phyloP scores from a whole-genome alignment of 805 yeast species.

The Vanderwaltozyma verrucispora region DNA sequence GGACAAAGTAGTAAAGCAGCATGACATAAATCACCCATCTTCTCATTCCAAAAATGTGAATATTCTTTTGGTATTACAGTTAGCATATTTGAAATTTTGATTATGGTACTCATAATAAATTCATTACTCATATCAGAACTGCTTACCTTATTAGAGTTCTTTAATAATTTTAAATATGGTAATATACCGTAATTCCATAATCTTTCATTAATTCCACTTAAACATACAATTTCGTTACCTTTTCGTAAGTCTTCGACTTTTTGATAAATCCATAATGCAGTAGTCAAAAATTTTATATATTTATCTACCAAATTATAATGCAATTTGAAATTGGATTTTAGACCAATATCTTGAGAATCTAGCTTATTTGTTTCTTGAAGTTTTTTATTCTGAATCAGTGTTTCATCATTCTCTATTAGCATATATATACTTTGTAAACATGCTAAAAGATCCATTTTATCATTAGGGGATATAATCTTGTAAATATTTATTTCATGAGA shows the following conservation, averaged over 20 bases:
- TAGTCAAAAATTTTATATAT: slow-evolving; percentile 59
- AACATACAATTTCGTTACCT: slow-evolving; percentile 65
- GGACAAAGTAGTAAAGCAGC: slow-evolving; percentile 81
- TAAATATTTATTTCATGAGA: neutral
- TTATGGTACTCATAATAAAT: neutral
- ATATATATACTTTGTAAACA: neutral
- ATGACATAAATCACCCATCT: slow-evolving; percentile 72
- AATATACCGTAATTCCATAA: slow-evolving; percentile 82
- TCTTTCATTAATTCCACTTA: slow-evolving; percentile 65
- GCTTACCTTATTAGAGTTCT: slow-evolving; percentile 55
- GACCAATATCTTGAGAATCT: too few species aligned
- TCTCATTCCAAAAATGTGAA: slow-evolving; percentile 53
- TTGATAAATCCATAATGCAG: slow-evolving; percentile 64
- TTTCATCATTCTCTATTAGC: slow-evolving; percentile 1
- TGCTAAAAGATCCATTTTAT: neutral
- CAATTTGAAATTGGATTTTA: slow-evolving; percentile 36
- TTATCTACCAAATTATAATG: slow-evolving; percentile 56
- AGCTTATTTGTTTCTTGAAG: too few species aligned
- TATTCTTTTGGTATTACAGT: slow-evolving; percentile 16
- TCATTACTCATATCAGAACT: slow-evolving; percentile 34
- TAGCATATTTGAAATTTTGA: slow-evolving; percentile 26
- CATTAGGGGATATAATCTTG: neutral
- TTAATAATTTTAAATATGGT: slow-evolving; percentile 65
- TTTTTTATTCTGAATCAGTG: neutral
- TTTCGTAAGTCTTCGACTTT: slow-evolving; percentile 31